Base-by-base conservation (phyloP, 306 rosid species). In the Citrullus amarus region DNA sequence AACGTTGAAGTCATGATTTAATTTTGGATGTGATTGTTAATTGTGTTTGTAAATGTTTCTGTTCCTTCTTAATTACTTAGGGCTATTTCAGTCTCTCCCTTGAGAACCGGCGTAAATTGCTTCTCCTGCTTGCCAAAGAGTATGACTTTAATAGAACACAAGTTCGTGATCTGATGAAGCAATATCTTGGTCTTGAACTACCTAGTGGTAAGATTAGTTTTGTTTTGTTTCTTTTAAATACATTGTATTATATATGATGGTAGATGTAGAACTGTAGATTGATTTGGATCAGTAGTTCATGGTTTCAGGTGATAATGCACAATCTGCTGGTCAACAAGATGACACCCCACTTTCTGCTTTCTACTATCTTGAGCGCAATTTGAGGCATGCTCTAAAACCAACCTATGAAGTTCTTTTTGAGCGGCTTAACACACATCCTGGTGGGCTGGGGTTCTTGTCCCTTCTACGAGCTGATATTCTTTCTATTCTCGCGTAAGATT, bases 341-440 rank as follows among this genome's bases (percentile, higher is more conserved):
- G 92, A 88, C 71, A 70, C 80, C 11, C 66, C 79, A 81, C 85
- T 89, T 72, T 85, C 98, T 57, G 80, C 95, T 65, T 94, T 90
- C 87, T 90, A 87, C 72, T 93, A 91, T 63, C 80, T 87, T 76
- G 97, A 94, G 86, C 76, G 90, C 76, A 94, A 88, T 81, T 84
- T 94, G 90, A 92, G 98, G 82, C 92, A 88, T 39, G 88, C 95
- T 9, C 92, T 94, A 44, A 88, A 89, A 86, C 98, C 98, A 16
- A 80, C 77, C 66, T 94, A 92, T 39, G 98, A 92, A 84, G 91
- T 87, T 83, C 93, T 94, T 44, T 94, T 94, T 83, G 98, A 90
- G 87, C 89, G 92, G 25, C 96, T 92, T 80, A 94, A 94, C 82
- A 92, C 91, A 10, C 93, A 94, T 81, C 90, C 96, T 3, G 98